Evolutionary conservation across 495 filamentous ascomycete species (phyloP), one percentile per base, ranked within the genome.

Genomic region (Penicillium tannophilum): DNA sequence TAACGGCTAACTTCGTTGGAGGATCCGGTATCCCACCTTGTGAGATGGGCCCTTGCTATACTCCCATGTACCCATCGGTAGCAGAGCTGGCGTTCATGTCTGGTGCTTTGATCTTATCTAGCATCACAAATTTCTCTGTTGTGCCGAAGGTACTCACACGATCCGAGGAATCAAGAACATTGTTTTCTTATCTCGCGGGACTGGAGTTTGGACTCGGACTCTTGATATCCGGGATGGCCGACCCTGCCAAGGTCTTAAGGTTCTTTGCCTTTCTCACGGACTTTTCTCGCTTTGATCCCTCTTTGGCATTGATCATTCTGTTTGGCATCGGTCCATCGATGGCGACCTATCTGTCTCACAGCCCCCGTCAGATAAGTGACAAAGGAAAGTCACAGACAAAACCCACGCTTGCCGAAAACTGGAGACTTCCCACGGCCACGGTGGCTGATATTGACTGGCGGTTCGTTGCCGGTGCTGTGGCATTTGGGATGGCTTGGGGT

Each of bases 401-500:
- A 10, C 82, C 82, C 20, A 74, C 72, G 3, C 68, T 82, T 19
- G 79, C 70, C 2, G 68, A 74, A 10, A 63, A 47, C 44, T 87
- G 80, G 77, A 64, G 70, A 39, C 53, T 84, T 14, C 76, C 81
- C 9, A 78, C 68, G 0, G 72, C 70, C 12, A 80, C 77, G 0
- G 66, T 79, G 16, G 70, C 65, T n/a, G 82, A 83, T 54, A 77
- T 82, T 14, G 78, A 86, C 54, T 78, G 75, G 73, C 76, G 72
- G n/a, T 81, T 87, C 54, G 61, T 85, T 6, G 62, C 68, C 2
- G 84, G 84, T 19, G 74, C 79, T 11, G 71, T 67, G 24, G 66
- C 74, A 1, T 87, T 86, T 63, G 84, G 84, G 0, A 47, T 85
- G 16, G 80, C 75, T 0, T 87, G 83, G 83, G 84, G 84, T 6